Evolutionary conservation across 371 early-diverging fungal species (phyloP), one percentile per base, ranked within the genome.

Genomic region (Rhizopus delemar): DNA sequence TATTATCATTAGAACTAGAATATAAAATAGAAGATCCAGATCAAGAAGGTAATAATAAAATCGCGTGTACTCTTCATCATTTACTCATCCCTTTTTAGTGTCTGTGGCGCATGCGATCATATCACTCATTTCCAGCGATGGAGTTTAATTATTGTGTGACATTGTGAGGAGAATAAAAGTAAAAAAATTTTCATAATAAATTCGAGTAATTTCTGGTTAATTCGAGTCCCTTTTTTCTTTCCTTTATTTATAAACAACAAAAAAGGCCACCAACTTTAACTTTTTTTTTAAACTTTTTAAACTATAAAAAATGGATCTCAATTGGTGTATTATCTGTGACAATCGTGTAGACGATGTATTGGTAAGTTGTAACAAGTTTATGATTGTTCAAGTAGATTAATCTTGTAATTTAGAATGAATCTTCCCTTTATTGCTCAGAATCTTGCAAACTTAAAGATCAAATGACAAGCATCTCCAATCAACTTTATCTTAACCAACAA

Each of bases 21-120:
- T 69, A 74, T 34, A 93, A 92, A 75, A 80, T 94, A 57, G 84
- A 83, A 32, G 77, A 91, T 31, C 91, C 93, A 0, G 65, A 70
- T 8, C 22, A 83, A 65, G 82, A 86, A 58, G 82, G 81, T 77
- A 69, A 65, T 22, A 5, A n/a, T 16, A 22, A 22, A 22, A 22
- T 15, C 22, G 31, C 49, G 3, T 31, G 4, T 34, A 11, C 32
- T 34, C 2, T 32, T 29, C 32, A 22, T 32, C 36, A 54, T 54
- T 54, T 5, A 56, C 33, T 28, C 29, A 22, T 28, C 13, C 46
- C 36, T 57, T 32, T 49, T 45, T 38, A 32, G 34, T 51, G 35
- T 9, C 9, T n/a, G 69, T 69, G 41, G 62, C 56, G 49, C 55
- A 64, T 33, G 62, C 69, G 8, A 69, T 69, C 29, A 58, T 69